Evolutionary conservation across 169 alveolate genomes (phyloP), one percentile per base, ranked within the genome.

Genomic region (Cryptosporidium ubiquitum): DNA sequence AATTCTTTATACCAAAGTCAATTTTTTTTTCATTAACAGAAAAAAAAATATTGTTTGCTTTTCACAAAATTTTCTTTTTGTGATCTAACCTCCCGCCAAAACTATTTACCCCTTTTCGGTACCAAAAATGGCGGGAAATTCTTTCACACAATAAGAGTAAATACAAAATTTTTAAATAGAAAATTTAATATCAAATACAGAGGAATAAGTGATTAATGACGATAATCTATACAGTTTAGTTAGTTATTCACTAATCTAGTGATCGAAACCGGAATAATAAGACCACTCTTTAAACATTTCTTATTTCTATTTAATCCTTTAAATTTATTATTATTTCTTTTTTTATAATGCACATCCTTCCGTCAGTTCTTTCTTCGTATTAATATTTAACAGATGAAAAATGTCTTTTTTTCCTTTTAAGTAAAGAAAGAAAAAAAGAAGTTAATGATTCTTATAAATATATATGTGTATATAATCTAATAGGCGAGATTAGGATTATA

Each of bases 31-130:
- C 12, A 55, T 20, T 20, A 16, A 55, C 12, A 55, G 18, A 55
- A 55, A 55, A 52, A 55, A 18, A 55, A 55, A n/a, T 55, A 42
- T 12, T 42, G 18, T n/a, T 29, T 29, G 18, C 64, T 20, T 20
- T 55, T 44, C 16, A 44, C 64, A 55, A n/a, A 55, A n/a, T 20
- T 55, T 55, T 55, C 33, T 55, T 55, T 55, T 55, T 3, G 12
- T 55, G 64, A 55, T 55, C 64, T 29, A 55, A 20, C 33, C 33
- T 3, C 64, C 64, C 64, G 64, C 64, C 64, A 55, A 55, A 55
- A 12, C 64, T 55, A 55, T 55, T 55, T 55, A 55, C 64, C 64
- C 12, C n/a, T 55, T 3, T 10, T 20, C 64, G 64, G 64, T 55
- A 55, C 64, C 64, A 52, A 55, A 44, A 20, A 20, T 55, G 64